These are phyloP conservation scores for Nelumbo lutea DNA, from an alignment of 164 flowering plant genomes.

Conservation along the genomic window DNA sequence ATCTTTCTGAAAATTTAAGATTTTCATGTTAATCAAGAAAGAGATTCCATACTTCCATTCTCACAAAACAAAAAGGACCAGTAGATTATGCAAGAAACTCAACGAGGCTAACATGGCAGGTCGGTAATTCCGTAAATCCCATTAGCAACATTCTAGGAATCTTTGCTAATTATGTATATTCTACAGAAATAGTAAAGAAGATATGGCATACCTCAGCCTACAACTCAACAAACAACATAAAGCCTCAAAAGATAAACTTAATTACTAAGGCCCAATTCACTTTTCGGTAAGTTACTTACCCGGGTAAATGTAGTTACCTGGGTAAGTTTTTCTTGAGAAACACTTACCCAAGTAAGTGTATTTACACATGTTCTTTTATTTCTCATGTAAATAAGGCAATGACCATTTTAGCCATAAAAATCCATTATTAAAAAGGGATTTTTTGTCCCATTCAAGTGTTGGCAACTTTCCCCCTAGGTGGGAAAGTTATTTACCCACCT, in stretches of 20 bases:
- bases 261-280: not conserved
- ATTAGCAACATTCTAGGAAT: constrained; percentile 53
- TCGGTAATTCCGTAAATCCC: constrained; percentile 78
- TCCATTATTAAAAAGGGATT: too few species aligned
- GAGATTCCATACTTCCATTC: not conserved
- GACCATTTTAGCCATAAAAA: too few species aligned
- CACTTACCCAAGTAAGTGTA: too few species aligned
- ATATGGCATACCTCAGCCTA: constrained; percentile 91
- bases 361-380: too few species aligned
- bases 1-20: constrained; percentile 48
- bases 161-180: constrained; percentile 52
- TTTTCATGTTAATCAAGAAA: not conserved
- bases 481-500: too few species aligned
- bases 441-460: too few species aligned
- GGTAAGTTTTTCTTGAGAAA: too few species aligned
- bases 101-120: constrained; percentile 94
- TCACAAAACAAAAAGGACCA: not conserved
- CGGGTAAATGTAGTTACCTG: too few species aligned
- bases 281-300: too few species aligned
- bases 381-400: too few species aligned
- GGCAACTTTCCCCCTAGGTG: too few species aligned
- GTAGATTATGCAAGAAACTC: constrained; percentile 12
- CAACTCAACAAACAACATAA: constrained; percentile 5
- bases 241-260: not conserved
- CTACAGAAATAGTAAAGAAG: constrained; percentile 50